A percentile compares a stretch with the other conserved stretches of the same genome.
These are phyloP conservation scores for Castanea crenata DNA, from an alignment of 306 rosid genomes.

Conservation along the genomic window DNA sequence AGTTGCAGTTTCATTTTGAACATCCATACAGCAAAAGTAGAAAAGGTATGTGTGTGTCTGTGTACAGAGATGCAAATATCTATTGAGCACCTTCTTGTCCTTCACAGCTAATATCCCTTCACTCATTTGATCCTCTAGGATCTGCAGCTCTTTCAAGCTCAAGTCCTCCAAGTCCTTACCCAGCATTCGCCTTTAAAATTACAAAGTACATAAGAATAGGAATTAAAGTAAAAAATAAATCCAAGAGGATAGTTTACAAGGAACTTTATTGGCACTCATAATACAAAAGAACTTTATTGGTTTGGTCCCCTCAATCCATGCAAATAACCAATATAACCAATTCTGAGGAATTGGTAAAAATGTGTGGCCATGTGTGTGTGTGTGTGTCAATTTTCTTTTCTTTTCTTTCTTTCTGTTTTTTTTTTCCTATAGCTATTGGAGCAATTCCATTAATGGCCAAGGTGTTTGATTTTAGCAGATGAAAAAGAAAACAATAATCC, in stretches of 20 bases:
- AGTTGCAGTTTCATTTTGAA: neutral
- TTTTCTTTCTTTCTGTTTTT: too few species aligned
- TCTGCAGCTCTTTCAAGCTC: constrained; percentile 52
- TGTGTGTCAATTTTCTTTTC: too few species aligned
- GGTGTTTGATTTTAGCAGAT: neutral
- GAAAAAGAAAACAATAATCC: neutral
- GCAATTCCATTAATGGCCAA: neutral
- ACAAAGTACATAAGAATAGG: neutral
- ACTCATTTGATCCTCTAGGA: constrained; percentile 53
- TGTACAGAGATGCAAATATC: neutral
- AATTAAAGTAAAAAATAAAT: neutral
- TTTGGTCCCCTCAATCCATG: neutral
- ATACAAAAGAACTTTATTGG: neutral
- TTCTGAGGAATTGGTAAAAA: too few species aligned
- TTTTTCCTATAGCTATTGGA: neutral
- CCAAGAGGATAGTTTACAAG: neutral
- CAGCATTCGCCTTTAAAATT: constrained; percentile 48
- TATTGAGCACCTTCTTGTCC: constrained; percentile 51
- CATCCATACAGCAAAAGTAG: neutral
- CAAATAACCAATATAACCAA: neutral
- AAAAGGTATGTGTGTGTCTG: neutral
- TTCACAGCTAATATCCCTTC: constrained; percentile 55
- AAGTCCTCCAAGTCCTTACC: constrained; percentile 69
- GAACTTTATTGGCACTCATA: neutral
- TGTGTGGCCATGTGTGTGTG: too few species aligned